These are phyloP conservation scores for Tetracladium setigerum DNA, from an alignment of 495 filamentous ascomycete species.

Conservation along the genomic window DNA sequence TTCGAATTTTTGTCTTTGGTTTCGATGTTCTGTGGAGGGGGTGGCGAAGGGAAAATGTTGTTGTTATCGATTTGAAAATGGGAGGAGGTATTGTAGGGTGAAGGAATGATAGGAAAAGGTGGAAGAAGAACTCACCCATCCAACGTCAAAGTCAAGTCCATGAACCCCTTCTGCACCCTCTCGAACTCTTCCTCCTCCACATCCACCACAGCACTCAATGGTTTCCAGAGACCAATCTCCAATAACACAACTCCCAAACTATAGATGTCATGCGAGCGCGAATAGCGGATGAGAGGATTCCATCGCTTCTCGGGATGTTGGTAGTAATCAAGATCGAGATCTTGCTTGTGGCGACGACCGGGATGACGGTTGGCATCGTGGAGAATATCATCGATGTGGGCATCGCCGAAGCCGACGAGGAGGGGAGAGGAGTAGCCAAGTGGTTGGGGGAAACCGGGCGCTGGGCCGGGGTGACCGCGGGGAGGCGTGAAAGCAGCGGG, in stretches of 20 bases:
- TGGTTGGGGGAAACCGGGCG: constrained; percentile 14
- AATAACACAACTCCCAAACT: constrained; percentile 53
- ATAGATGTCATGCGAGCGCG: constrained; percentile 50
- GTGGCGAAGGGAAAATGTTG: no score
- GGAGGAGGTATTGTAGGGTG: no score
- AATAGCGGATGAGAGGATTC: constrained; percentile 13
- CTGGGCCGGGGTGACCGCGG: constrained; percentile 13
- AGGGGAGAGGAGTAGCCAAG: constrained; percentile 15
- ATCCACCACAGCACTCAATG: constrained; percentile 26
- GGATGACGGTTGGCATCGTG: background rate
- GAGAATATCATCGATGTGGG: constrained; percentile 10
- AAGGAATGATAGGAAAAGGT: background rate
- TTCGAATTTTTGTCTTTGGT: no score
- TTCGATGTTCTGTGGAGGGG: no score
- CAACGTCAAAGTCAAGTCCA: constrained; percentile 13
- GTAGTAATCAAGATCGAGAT: constrained; percentile 19
- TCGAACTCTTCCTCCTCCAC: constrained; percentile 16
- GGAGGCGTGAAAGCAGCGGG: constrained; percentile 10
- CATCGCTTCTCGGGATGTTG: constrained; percentile 21
- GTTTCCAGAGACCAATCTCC: constrained; percentile 53
- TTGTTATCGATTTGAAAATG: background rate
- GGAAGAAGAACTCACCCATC: constrained; percentile 12
- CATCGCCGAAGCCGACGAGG: constrained; percentile 12
- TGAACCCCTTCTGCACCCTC: constrained; percentile 11
- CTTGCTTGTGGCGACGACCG: background rate